Percentiles rank a stretch among this genome's conserved stretches.
These are phyloP conservation scores for Crepidotus variabilis DNA, from an alignment of 768 basidiomycete species.

Conservation along the genomic window DNA sequence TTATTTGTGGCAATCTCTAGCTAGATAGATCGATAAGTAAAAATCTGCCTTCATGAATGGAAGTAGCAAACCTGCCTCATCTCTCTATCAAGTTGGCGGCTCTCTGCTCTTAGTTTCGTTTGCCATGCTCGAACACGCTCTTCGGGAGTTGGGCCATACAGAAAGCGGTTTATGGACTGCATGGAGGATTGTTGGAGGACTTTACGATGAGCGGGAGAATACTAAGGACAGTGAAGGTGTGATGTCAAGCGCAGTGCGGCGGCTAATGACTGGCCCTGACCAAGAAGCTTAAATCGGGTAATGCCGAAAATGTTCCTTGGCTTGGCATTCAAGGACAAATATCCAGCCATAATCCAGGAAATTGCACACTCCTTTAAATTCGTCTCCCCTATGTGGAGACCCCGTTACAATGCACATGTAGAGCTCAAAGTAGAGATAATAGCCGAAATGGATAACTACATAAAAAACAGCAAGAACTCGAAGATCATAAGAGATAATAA, in stretches of 20 bases:
- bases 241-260: not conserved
- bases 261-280: not conserved
- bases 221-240: not conserved
- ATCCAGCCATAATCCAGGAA: not conserved
- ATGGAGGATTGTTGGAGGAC: constrained; percentile 29
- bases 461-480: not conserved
- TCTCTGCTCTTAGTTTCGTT: constrained; percentile 74
- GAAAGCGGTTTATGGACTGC: constrained; percentile 87
- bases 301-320: not conserved
- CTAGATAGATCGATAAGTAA: constrained; percentile 35
- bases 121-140: constrained; percentile 94
- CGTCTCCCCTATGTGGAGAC: not conserved
- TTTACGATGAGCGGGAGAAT: not conserved
- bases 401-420: not conserved
- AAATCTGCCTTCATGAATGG: not conserved
- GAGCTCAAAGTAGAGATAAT: not conserved
- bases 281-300: not conserved
- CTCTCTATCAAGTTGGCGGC: constrained; percentile 85
- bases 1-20: constrained; percentile 81
- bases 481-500: not conserved
- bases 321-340: too few relatives aligned
- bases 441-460: constrained; percentile 2
- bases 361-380: not conserved
- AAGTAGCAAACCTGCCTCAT: constrained; percentile 80
- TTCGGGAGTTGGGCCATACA: constrained; percentile 96